Conservation (phyloP, 2,329 filamentous ascomycete genomes). For the Trichoderma arundinaceum region DNA sequence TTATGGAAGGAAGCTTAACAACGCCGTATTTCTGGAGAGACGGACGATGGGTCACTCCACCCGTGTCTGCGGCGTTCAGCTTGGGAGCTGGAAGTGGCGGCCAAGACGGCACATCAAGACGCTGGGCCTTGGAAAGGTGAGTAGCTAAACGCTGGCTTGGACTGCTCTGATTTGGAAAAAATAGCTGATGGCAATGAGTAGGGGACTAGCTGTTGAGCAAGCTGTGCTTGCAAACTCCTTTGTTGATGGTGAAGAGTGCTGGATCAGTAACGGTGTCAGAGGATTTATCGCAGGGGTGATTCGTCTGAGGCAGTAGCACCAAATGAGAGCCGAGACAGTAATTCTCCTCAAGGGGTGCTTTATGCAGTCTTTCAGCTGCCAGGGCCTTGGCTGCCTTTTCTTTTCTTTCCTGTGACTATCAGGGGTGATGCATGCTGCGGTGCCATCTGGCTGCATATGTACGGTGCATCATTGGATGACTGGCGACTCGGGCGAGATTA, state of each 20-base stretch:
- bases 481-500: background rate
- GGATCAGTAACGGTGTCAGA: conserved; percentile 86
- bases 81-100: conserved; percentile 66
- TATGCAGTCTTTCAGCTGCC: background rate
- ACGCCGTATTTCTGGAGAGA: conserved; percentile 80
- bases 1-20: conserved; percentile 87
- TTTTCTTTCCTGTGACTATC: background rate
- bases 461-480: background rate
- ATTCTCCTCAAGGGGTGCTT: background rate
- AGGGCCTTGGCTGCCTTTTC: background rate
- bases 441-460: background rate
- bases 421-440: background rate
- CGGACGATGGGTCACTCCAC: conserved; percentile 80
- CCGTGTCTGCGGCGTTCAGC: conserved; percentile 54
- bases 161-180: background rate
- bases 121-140: conserved; percentile 78
- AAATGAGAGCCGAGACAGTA: background rate
- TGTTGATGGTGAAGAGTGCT: conserved; percentile 75
- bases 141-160: conserved; percentile 32
- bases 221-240: conserved; percentile 65
- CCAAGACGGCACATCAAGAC: conserved; percentile 79
- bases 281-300: conserved; percentile 69
- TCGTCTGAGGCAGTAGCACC: conserved; percentile 34
- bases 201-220: conserved; percentile 68
- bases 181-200: conserved; percentile 38